Conservation (phyloP, 2,329 filamentous ascomycete genomes). For the Clarireedia homoeocarpa region DNA sequence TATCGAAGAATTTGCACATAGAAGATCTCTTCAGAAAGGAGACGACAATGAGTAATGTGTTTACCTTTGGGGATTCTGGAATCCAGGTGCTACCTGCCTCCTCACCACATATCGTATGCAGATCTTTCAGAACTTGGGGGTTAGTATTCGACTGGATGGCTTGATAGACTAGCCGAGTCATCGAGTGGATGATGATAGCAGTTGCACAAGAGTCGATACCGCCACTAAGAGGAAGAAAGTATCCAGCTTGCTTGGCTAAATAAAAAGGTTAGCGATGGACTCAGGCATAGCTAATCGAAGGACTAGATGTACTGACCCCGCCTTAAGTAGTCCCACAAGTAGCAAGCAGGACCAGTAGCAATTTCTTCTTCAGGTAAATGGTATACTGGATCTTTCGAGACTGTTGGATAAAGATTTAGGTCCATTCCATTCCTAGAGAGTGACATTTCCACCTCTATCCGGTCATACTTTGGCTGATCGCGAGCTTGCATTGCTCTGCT, state of each 20-base stretch:
- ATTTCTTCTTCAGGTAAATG: constrained; percentile 9
- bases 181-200: constrained; percentile 7
- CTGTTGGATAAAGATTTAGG: constrained; percentile 30
- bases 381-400: constrained; percentile 1
- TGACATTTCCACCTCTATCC: constrained; percentile 34
- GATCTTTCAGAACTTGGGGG: constrained; percentile 40
- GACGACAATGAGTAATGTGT: no score
- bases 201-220: constrained; percentile 8
- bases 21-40: no score
- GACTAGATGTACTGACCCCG: no score
- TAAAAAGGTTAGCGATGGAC: neutral
- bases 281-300: no score
- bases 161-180: constrained; percentile 45
- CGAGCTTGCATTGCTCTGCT: constrained; percentile 16
- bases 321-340: constrained; percentile 7
- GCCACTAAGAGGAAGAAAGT: constrained; percentile 9
- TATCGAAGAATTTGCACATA: no score
- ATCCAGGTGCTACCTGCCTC: constrained; percentile 36
- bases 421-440: constrained; percentile 39
- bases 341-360: constrained; percentile 5
- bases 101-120: constrained; percentile 45
- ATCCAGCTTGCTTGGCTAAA: constrained; percentile 5
- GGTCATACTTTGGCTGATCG: constrained; percentile 32
- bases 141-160: constrained; percentile 43
- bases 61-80: constrained; percentile 30